Evolutionary conservation across 371 early-diverging fungal species (phyloP), one percentile per base, ranked within the genome.

Genomic region (Lichtheimia corymbifera): DNA sequence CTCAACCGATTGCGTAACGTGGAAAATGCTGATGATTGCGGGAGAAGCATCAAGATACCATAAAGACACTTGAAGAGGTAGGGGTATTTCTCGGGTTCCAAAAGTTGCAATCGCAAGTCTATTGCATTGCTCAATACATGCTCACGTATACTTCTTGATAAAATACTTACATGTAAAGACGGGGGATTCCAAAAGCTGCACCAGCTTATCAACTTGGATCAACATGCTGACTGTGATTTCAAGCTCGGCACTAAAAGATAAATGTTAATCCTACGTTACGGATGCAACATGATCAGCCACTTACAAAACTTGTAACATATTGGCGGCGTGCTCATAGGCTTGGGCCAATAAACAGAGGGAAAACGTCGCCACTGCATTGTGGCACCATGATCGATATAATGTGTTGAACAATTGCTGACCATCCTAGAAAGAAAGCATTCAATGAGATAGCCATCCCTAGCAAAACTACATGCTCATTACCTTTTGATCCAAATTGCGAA

Each of bases 161-260:
- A 14, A 12, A 66, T 13, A 50, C 70, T 68, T 72, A 83, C 85
- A 92, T 1, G 96, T 93, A 77, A 97, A 97, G 20, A 95, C 93
- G 5, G 97, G 97, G 1, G 92, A 91, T 67, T 97, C 97, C 4
- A 97, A 65, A 15, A 97, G 76, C 71, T 96, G 96, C 28, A 97
- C 96, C 12, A 97, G 83, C 65, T 94, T 95, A 70, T 97, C 97
- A 13, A 95, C 84, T 69, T 96, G 96, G 45, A 97, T 90, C 24
- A 97, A 71, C 53, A 94, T 79, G 53, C 78, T 88, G 55, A 97
- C 95, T 1, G 94, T 93, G 57, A 96, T 91, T 64, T 96, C 97
- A 42, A 93, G 78, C 44, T 94, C 93, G 17, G 91, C 93, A 73
- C 84, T 86, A 53, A 61, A 15, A 35, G 7, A 24, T 12, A 28